Percentiles rank a stretch among this genome's conserved stretches.
Evolutionary conservation across 257 asterid species (phyloP).

Genomic region (Striga asiatica): DNA sequence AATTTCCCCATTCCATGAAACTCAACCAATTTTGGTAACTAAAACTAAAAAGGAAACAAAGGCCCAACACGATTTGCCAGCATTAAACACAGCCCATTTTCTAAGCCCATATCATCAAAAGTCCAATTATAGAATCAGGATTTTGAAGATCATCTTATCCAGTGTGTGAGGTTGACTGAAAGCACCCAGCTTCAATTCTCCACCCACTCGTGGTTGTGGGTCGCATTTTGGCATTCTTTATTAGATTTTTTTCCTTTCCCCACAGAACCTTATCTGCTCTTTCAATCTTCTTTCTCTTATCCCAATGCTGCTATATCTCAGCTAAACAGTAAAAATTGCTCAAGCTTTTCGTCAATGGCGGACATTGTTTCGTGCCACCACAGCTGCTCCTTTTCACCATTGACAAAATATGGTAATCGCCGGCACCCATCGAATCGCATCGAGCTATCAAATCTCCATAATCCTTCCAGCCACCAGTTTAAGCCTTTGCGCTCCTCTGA

Average conservation of each 20-base stretch:
- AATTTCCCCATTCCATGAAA: no score
- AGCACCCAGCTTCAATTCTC: conserved; percentile 12
- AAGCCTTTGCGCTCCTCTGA: conserved; percentile 34
- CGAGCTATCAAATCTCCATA: conserved; percentile 6
- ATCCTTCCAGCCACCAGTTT: conserved; percentile 16
- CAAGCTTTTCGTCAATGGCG: conserved; percentile 52
- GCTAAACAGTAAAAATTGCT: conserved; percentile 8
- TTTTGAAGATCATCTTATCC: conserved; percentile 46
- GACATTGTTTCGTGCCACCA: conserved; percentile 47
- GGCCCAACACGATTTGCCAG: no score
- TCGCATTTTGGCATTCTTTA: conserved; percentile 11
- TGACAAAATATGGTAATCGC: conserved; percentile 18
- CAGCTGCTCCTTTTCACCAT: conserved; percentile 28
- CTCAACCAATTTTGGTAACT: no score
- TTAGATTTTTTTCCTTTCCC: conserved; percentile 14
- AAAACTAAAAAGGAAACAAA: no score
- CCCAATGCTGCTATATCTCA: conserved; percentile 25
- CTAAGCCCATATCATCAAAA: background rate
- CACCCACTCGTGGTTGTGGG: conserved; percentile 23
- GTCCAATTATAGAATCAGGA: background rate
- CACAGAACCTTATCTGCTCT: conserved; percentile 37
- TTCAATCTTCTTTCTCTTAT: conserved; percentile 2
- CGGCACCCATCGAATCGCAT: conserved; percentile 18
- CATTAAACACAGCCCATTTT: background rate
- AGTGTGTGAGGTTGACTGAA: conserved; percentile 45